phyloP scores from a whole-genome alignment of 306 rosid species.

The Sicyos baderoa region DNA sequence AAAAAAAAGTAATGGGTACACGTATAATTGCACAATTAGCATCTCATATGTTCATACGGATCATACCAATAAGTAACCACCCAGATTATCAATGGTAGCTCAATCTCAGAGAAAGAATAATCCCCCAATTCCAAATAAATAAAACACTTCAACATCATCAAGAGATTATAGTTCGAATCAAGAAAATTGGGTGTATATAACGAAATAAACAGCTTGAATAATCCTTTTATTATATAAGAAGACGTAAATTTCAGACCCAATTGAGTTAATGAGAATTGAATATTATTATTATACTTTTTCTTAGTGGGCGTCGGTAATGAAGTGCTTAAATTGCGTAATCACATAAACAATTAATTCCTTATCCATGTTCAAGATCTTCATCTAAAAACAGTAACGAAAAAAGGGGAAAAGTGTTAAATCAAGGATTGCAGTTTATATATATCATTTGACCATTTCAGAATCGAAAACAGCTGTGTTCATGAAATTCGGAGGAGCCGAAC shows the following conservation, averaged over 20 bases:
- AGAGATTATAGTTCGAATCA: not conserved
- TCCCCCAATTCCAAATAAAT: slow-evolving; percentile 2
- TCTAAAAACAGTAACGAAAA: not conserved
- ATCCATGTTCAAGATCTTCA: not conserved
- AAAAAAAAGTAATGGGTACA: not conserved
- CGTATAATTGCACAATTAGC: not conserved
- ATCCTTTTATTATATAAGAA: not conserved
- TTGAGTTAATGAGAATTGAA: not conserved
- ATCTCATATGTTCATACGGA: not conserved
- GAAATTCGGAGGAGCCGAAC: not conserved
- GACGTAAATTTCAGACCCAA: not conserved
- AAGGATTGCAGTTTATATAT: no score
- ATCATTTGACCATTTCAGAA: no score
- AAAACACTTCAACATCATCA: not conserved
- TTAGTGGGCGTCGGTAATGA: not conserved
- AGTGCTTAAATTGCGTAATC: not conserved
- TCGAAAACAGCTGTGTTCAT: not conserved
- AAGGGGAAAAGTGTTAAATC: no score
- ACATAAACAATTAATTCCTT: not conserved
- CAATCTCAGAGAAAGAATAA: not conserved
- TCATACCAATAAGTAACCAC: not conserved
- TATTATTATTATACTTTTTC: no score
- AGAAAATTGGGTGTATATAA: not conserved
- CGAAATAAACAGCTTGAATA: not conserved
- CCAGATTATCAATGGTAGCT: not conserved